Conservation (phyloP, 768 basidiomycete genomes). For the Kwoniella heveanensis region DNA sequence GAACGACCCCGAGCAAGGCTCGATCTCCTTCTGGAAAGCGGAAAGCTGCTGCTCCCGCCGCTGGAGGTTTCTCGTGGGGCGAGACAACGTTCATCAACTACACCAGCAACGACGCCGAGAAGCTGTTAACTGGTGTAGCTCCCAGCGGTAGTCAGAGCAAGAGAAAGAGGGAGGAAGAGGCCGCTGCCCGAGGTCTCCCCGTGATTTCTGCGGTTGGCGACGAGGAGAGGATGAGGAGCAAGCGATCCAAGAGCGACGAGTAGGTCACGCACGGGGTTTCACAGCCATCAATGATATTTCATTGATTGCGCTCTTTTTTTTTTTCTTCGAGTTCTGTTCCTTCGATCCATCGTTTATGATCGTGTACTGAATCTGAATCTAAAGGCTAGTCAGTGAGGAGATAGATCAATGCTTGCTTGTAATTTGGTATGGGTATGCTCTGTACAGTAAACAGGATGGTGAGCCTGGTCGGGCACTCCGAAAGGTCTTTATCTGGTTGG, state of each 20-base stretch:
- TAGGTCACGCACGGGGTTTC: constrained; percentile 7
- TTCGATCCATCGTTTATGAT: constrained; percentile 2
- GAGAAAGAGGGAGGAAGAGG: constrained; percentile 44
- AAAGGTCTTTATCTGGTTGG: too few relatives aligned
- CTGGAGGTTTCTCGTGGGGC: constrained; percentile 44
- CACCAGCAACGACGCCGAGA: constrained; percentile 53
- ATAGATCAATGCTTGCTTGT: constrained; percentile 5
- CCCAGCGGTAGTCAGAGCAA: constrained; percentile 50
- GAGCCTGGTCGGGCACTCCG: too few relatives aligned
- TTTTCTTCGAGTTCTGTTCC: too few relatives aligned
- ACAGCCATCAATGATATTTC: too few relatives aligned
- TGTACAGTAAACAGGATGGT: not conserved
- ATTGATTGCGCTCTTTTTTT: not conserved
- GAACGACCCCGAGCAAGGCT: constrained; percentile 31
- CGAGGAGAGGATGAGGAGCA: constrained; percentile 5
- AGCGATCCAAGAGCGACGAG: constrained; percentile 24
- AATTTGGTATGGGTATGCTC: not conserved
- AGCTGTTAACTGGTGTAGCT: constrained; percentile 54
- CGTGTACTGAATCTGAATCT: not conserved
- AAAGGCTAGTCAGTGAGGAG: not conserved
- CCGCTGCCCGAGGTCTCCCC: constrained; percentile 1
- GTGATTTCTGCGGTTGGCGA: not conserved
- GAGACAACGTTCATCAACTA: constrained; percentile 56
- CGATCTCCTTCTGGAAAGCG: constrained; percentile 38
- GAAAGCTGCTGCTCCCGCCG: constrained; percentile 4